phyloP scores from a whole-genome alignment of 805 yeast genomes.

The Tetrapisispora nanseiensis region DNA sequence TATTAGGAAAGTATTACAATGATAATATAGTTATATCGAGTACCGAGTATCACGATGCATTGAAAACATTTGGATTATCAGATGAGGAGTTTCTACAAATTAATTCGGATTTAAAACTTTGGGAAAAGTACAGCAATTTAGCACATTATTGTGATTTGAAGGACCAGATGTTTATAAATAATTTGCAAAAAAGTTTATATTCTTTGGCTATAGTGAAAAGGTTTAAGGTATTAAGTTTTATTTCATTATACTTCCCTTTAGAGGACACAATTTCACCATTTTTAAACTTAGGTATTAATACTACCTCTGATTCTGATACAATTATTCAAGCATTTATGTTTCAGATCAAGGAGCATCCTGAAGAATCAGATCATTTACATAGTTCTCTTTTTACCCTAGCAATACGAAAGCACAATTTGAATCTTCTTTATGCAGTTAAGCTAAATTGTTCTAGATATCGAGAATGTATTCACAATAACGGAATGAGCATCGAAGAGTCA shows the following conservation, averaged over 20 bases:
- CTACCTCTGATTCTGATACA: constrained; percentile 54
- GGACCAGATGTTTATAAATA: constrained; percentile 9
- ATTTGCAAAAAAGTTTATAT: constrained; percentile 32
- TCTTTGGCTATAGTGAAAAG: constrained; percentile 32
- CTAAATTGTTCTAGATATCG: constrained; percentile 24
- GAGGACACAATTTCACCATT: constrained; percentile 40
- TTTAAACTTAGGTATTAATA: constrained; percentile 39
- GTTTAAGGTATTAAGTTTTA: constrained; percentile 29
- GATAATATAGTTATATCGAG: constrained; percentile 45
- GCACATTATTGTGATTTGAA: constrained; percentile 2
- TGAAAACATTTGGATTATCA: constrained; percentile 26
- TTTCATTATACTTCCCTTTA: constrained; percentile 38
- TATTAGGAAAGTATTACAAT: constrained; percentile 37
- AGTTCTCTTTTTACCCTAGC: constrained; percentile 58
- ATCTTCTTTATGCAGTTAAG: constrained; percentile 44
- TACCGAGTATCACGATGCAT: constrained; percentile 37
- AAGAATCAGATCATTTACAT: constrained; percentile 32
- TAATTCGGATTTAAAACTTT: constrained; percentile 21
- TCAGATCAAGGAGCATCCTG: constrained; percentile 42
- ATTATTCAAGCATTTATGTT: constrained; percentile 65
- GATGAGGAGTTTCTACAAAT: constrained; percentile 15
- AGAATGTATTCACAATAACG: constrained; percentile 16
- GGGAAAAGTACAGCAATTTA: constrained; percentile 7
- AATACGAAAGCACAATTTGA: constrained; percentile 42
- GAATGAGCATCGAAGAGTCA: constrained; percentile 34